Evolutionary conservation across 2,329 filamentous ascomycete genomes (phyloP).

Genomic region (Ophiostoma triangulosporum): DNA sequence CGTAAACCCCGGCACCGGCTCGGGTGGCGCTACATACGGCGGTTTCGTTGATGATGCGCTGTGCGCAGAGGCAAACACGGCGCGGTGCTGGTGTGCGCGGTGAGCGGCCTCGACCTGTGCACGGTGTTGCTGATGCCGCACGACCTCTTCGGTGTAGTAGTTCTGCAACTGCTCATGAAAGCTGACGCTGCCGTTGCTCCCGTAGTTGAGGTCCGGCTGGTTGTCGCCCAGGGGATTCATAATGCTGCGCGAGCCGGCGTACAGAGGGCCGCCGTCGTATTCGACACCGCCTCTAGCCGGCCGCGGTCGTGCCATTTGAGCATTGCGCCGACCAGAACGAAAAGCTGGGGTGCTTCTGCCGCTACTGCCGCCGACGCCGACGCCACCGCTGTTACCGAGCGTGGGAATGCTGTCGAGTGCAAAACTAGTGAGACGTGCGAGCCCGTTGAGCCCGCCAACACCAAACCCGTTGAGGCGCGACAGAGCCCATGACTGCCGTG

Average conservation of each 20-base stretch:
- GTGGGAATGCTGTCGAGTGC: not conserved
- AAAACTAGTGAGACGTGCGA: not conserved
- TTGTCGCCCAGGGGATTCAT: conserved; percentile 19
- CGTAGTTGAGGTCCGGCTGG: conserved; percentile 19
- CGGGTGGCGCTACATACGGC: conserved; percentile 48
- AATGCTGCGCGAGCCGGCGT: not conserved
- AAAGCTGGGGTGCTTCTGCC: not conserved
- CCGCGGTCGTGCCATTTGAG: not conserved
- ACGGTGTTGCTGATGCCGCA: not conserved
- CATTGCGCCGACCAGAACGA: not conserved
- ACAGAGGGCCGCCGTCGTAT: not conserved
- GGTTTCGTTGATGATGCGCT: no score
- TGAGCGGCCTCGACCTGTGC: not conserved
- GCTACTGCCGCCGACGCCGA: not conserved
- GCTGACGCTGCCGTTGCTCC: conserved; percentile 16
- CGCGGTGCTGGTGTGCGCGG: not conserved
- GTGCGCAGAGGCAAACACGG: no score
- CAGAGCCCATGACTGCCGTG: not conserved
- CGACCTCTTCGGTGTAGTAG: not conserved
- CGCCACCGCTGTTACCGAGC: not conserved
- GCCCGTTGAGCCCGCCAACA: not conserved
- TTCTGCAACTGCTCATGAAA: not conserved
- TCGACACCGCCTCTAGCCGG: not conserved
- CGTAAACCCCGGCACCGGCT: conserved; percentile 65
- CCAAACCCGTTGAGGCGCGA: not conserved